Evolutionary conservation across 106 monocot species (phyloP), one percentile per base, ranked within the genome.

Genomic region (Platanthera guangdongensis): DNA sequence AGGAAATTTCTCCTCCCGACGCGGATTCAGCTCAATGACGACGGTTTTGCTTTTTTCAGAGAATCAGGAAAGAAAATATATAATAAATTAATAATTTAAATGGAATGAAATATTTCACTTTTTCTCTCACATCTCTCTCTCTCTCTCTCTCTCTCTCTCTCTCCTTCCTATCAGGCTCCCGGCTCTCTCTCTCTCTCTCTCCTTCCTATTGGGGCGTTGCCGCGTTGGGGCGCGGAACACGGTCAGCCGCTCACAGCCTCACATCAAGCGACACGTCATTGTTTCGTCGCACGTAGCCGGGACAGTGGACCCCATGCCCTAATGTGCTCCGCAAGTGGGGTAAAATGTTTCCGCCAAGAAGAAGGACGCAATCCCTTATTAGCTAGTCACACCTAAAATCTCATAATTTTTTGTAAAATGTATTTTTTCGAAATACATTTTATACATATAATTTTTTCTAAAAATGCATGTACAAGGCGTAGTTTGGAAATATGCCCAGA

Each of bases 11-110:
- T 67, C 39, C 67, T 67, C 21, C 25, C 67, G 32, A 67, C 67
- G 67, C 67, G 67, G 19, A 25, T 64, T 64, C 63, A 13, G 30
- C 15, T 70, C n/a, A 3, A 18, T n/a, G 70, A 48, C n/a, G 70
- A 48, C 70, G 70, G 45, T 46, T 70, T 53, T 69, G 70, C 13
- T 46, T 70, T 53, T 69, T 70, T 70, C 47, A 5, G 47, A 70
- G n/a, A 48, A 48, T 12, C 6, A 14, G 47, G 46, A 48, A 70
- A 32, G 68, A 46, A 68, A 13, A 63, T 39, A 21, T 30, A 39
- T 39, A 39, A 39, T 39, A 39, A 39, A 39, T 39, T 3, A 39
- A 39, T 39, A 39, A 15, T n/a, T 11, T 11, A 50, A 51, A 50
- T 51, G 50, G 8, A 21, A 50, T 47, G 13, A 19, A 49, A 50